A percentile compares a stretch with the other conserved stretches of the same genome.
Evolutionary conservation across 2,329 filamentous ascomycete genomes (phyloP).

Genomic region (Didymellaceae sp.): DNA sequence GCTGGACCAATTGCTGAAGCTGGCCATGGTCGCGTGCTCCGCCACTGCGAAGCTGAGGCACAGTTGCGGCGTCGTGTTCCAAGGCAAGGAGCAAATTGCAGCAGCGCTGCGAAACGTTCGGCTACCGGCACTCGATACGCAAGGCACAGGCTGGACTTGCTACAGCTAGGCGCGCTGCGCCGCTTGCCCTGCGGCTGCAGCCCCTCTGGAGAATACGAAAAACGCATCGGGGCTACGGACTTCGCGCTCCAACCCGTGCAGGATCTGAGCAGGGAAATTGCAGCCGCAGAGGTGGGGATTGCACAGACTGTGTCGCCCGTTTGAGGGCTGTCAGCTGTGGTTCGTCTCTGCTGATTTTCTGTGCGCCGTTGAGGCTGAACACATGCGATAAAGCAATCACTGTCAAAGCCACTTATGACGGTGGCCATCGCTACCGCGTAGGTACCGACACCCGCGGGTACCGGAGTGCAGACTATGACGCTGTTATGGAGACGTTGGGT

Average conservation of each 20-base stretch:
- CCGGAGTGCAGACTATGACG: conserved; percentile 12
- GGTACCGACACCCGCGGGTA: conserved; percentile 1
- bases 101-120: conserved; percentile 18
- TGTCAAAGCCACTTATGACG: neutral
- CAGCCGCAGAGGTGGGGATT: neutral
- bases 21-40: neutral
- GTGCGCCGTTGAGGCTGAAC: neutral
- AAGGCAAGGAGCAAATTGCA: conserved; percentile 12
- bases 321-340: neutral
- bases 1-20: neutral
- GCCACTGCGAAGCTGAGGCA: neutral
- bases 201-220: conserved; percentile 8
- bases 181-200: conserved; percentile 11
- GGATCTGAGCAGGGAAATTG: conserved; percentile 6
- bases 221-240: neutral
- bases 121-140: conserved; percentile 9
- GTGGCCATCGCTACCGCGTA: neutral
- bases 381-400: neutral
- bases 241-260: neutral
- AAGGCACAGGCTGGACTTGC: conserved; percentile 11
- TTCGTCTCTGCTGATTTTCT: neutral
- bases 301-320: conserved; percentile 2
- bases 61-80: conserved; percentile 1
- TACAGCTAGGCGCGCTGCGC: neutral
- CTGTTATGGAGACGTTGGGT: conserved; percentile 9